phyloP scores from a whole-genome alignment of 192 early-diverging fungal genomes.

The Coemansia sp. region DNA sequence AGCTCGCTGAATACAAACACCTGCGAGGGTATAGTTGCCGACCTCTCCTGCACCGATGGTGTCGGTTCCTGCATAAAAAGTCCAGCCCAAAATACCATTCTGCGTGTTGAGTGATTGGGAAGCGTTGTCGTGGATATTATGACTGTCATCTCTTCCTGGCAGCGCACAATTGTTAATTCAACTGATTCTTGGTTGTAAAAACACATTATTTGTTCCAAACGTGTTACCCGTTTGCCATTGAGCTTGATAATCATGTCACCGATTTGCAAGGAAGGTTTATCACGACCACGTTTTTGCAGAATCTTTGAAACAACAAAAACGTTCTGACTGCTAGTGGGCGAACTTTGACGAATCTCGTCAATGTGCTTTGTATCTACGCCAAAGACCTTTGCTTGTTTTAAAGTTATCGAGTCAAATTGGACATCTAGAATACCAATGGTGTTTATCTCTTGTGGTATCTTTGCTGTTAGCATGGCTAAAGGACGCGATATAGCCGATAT shows the following conservation, averaged over 20 bases:
- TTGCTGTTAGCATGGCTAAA: conserved; percentile 1
- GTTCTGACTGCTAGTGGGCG: background rate
- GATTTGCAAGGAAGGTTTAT: conserved; percentile 15
- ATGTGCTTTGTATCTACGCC: conserved; percentile 20
- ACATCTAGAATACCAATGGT: conserved; percentile 24
- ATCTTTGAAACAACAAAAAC: conserved; percentile 20
- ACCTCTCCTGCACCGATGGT: conserved; percentile 12
- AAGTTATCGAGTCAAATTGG: conserved; percentile 10
- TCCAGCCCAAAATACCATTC: conserved; percentile 34
- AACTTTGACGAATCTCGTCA: background rate
- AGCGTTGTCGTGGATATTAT: conserved; percentile 8
- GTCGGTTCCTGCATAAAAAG: conserved; percentile 33
- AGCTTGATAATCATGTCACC: conserved; percentile 36
- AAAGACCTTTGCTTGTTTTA: conserved; percentile 21
- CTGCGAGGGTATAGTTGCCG: conserved; percentile 12
- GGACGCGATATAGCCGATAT: conserved; percentile 6
- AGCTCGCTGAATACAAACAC: conserved; percentile 16
- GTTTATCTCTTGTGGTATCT: background rate
- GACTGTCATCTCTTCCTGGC: conserved; percentile 12
- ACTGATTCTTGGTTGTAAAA: conserved; percentile 14
- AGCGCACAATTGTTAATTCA: conserved; percentile 28
- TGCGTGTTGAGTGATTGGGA: background rate
- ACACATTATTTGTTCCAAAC: conserved; percentile 22
- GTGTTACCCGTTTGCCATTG: conserved; percentile 8
- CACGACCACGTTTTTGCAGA: conserved; percentile 1